Conservation (phyloP, 768 basidiomycete genomes). For the Leucosporidium scottii region DNA sequence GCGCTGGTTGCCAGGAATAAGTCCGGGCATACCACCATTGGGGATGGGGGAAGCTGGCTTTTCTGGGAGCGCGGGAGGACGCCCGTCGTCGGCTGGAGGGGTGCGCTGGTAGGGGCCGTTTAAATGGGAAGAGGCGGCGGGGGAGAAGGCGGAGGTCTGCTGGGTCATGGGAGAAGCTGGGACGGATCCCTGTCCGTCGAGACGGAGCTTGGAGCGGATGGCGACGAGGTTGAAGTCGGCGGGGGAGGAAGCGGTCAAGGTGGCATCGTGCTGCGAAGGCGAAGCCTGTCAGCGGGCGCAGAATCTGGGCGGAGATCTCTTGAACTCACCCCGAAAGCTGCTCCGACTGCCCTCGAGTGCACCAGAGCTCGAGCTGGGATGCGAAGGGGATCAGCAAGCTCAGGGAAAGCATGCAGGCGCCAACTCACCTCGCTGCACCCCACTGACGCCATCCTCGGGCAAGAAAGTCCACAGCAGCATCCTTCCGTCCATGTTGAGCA, state of each 20-base stretch:
- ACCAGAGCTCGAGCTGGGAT: slow-evolving; percentile 15
- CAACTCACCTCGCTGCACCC: slow-evolving; percentile 21
- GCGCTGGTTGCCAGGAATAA: too few species aligned
- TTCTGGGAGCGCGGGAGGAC: too few species aligned
- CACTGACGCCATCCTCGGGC: background rate
- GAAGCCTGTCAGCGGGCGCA: background rate
- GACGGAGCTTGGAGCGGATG: background rate
- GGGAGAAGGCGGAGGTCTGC: background rate
- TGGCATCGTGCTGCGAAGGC: background rate
- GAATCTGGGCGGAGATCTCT: background rate
- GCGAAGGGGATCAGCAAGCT: background rate
- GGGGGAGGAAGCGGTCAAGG: background rate
- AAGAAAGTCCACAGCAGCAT: slow-evolving; percentile 1
- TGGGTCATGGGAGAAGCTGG: background rate
- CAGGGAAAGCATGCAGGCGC: background rate
- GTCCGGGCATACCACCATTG: too few species aligned
- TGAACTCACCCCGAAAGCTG: background rate
- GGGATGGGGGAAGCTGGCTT: too few species aligned
- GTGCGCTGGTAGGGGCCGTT: too few species aligned
- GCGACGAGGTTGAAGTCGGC: slow-evolving; percentile 6
- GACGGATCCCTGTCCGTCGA: background rate
- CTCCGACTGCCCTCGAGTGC: slow-evolving; percentile 4
- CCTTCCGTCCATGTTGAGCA: background rate
- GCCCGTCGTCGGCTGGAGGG: too few species aligned
- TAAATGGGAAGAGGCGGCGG: too few species aligned